phyloP scores from a whole-genome alignment of 192 early-diverging fungal species.

The Backusella parvicylindrica region DNA sequence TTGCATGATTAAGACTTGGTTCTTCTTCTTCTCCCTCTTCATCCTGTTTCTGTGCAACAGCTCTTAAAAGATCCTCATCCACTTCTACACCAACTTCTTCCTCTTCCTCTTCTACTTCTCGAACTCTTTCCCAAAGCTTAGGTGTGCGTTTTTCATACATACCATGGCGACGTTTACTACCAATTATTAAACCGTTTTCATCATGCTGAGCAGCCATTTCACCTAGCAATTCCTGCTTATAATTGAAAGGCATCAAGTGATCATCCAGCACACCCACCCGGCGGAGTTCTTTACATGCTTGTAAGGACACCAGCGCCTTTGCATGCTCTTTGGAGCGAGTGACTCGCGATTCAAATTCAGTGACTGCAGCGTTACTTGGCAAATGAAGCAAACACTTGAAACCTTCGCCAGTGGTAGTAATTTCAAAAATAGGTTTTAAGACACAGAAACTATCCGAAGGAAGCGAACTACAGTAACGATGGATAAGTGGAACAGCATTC shows the following conservation, averaged over 20 bases:
- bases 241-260: constrained; percentile 57
- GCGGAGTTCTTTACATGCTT: constrained; percentile 70
- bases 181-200: constrained; percentile 26
- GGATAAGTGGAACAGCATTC: constrained; percentile 58
- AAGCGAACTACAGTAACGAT: constrained; percentile 73
- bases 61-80: constrained; percentile 10
- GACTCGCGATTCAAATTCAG: constrained; percentile 45
- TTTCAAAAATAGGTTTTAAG: constrained; percentile 52
- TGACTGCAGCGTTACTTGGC: constrained; percentile 62
- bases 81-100: not conserved
- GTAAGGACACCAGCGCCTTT: constrained; percentile 66
- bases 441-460: constrained; percentile 59
- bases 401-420: constrained; percentile 24
- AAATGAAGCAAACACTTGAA: constrained; percentile 50
- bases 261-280: constrained; percentile 68
- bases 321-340: constrained; percentile 59
- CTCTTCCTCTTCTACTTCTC: not conserved
- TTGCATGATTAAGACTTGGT: not conserved
- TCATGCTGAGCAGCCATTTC: constrained; percentile 18
- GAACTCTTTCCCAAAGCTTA: constrained; percentile 34
- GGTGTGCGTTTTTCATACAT: constrained; percentile 34
- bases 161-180: constrained; percentile 26
- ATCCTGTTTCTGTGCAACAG: not conserved
- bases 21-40: not conserved
- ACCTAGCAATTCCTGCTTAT: constrained; percentile 20